phyloP scores from a whole-genome alignment of 2,329 filamentous ascomycete species.

The Ramularia collo-cygni region DNA sequence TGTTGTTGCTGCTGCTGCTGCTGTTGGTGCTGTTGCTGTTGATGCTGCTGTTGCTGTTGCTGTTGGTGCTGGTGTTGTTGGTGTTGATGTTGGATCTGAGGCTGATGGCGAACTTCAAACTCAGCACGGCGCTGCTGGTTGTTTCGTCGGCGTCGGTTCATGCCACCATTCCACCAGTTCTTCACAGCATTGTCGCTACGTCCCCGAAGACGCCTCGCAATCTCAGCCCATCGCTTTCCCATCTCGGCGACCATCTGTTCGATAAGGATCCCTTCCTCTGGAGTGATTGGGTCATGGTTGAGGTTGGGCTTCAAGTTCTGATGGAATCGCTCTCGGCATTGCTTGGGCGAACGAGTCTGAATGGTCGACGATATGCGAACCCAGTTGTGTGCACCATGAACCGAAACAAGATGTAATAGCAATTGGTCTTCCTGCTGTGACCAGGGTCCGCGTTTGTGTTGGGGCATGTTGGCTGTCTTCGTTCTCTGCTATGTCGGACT shows the following conservation, averaged over 20 bases:
- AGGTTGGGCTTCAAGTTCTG: slow-evolving; percentile 87
- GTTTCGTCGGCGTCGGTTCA: slow-evolving; percentile 62
- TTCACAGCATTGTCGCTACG: slow-evolving; percentile 94
- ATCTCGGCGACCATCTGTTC: slow-evolving; percentile 68
- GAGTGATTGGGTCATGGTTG: slow-evolving; percentile 67
- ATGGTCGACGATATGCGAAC: slow-evolving; percentile 74
- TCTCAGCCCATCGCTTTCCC: slow-evolving; percentile 90
- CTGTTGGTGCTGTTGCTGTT: slow-evolving; percentile 22
- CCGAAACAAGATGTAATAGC: slow-evolving; percentile 63
- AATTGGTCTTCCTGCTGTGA: slow-evolving; percentile 67
- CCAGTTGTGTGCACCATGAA: slow-evolving; percentile 79
- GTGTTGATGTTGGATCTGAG: slow-evolving; percentile 18
- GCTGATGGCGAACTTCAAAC: slow-evolving; percentile 26
- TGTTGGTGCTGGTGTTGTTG: slow-evolving; percentile 16
- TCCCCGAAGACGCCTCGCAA: slow-evolving; percentile 71
- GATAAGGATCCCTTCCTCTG: slow-evolving; percentile 69
- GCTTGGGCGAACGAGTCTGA: slow-evolving; percentile 76
- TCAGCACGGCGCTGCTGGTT: slow-evolving; percentile 32
- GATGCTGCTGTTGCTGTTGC: slow-evolving; percentile 16
- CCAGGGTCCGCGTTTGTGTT: slow-evolving; percentile 74
- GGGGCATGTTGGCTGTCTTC: slow-evolving; percentile 31
- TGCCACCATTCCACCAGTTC: slow-evolving; percentile 96
- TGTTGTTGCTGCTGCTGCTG: slow-evolving; percentile 13
- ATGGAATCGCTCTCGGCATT: slow-evolving; percentile 89
- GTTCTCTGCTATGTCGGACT: slow-evolving; percentile 1